These are phyloP conservation scores for Calocybe gambosa DNA, from an alignment of 1,284 basidiomycete species.

Conservation along the genomic window DNA sequence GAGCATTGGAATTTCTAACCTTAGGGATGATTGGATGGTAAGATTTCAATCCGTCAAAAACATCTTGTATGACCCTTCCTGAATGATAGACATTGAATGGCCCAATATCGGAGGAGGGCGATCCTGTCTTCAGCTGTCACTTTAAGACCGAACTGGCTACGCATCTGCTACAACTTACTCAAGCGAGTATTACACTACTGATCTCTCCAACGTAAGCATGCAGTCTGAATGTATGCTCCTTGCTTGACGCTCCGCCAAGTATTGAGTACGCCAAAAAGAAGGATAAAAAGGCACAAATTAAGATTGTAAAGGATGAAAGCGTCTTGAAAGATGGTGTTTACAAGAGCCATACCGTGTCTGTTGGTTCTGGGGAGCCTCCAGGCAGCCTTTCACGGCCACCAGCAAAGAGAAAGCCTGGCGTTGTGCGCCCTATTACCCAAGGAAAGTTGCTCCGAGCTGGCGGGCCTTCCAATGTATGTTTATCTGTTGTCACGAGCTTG, in stretches of 20 bases:
- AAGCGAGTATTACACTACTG: slow-evolving; percentile 69
- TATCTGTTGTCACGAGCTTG: background rate
- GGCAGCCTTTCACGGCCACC: slow-evolving; percentile 78
- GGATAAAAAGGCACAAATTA: slow-evolving; percentile 89
- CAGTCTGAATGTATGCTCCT: background rate
- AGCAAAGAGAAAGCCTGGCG: slow-evolving; percentile 82
- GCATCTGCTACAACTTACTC: slow-evolving; percentile 77
- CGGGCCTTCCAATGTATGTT: slow-evolving; percentile 58
- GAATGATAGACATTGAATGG: slow-evolving; percentile 47
- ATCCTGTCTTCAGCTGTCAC: slow-evolving; percentile 85
- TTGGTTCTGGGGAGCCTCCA: slow-evolving; percentile 84
- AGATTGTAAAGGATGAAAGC: slow-evolving; percentile 87
- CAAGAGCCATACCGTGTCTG: slow-evolving; percentile 90
- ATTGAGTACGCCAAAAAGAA: slow-evolving; percentile 95
- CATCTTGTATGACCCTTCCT: background rate
- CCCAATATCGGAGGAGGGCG: slow-evolving; percentile 84
- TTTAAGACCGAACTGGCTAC: slow-evolving; percentile 97
- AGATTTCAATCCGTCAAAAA: slow-evolving; percentile 17
- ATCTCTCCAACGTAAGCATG: slow-evolving; percentile 70
- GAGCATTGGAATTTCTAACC: slow-evolving; percentile 78
- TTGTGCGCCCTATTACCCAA: slow-evolving; percentile 77
- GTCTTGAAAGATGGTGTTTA: slow-evolving; percentile 81
- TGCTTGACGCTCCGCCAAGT: slow-evolving; percentile 31
- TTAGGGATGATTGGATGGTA: slow-evolving; percentile 96
- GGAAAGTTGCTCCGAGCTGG: slow-evolving; percentile 79